Percentiles rank a stretch among this genome's conserved stretches.
phyloP scores from a whole-genome alignment of 2,329 filamentous ascomycete genomes.

The Tolypocladium pustulatum region DNA sequence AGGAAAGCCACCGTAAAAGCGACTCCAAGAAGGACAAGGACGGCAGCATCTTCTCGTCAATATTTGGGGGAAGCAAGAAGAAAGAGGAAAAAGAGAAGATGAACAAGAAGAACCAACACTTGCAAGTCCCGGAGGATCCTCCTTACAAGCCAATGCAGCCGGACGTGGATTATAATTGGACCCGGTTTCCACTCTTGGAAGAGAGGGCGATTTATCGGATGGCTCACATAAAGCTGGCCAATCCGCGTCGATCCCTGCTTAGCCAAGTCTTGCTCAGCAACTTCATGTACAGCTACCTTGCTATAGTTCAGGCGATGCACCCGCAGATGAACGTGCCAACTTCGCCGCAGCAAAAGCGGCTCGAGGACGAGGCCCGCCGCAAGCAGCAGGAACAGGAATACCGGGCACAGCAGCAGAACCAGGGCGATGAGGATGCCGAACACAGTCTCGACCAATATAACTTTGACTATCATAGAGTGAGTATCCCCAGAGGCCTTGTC shows the following conservation, averaged over 20 bases:
- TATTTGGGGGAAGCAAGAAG: slow-evolving; percentile 86
- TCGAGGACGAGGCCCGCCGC: slow-evolving; percentile 43
- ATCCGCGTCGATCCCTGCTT: slow-evolving; percentile 80
- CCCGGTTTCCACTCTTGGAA: slow-evolving; percentile 86
- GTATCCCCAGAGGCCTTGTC: slow-evolving; percentile 6
- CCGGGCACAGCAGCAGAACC: slow-evolving; percentile 33
- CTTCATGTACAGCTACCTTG: slow-evolving; percentile 99
- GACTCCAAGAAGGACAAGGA: slow-evolving; percentile 87
- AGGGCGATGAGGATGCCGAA: slow-evolving; percentile 32
- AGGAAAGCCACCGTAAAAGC: slow-evolving; percentile 64
- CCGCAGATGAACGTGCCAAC: slow-evolving; percentile 87
- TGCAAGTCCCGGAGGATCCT: slow-evolving; percentile 72
- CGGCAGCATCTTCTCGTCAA: slow-evolving; percentile 82
- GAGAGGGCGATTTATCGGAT: slow-evolving; percentile 96
- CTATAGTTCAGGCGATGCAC: slow-evolving; percentile 98
- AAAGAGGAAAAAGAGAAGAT: slow-evolving; percentile 66
- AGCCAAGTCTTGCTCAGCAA: slow-evolving; percentile 96
- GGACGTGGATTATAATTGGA: slow-evolving; percentile 94
- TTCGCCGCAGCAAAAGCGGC: slow-evolving; percentile 60
- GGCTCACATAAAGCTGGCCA: slow-evolving; percentile 98
- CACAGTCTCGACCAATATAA: slow-evolving; percentile 40
- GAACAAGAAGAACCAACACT: slow-evolving; percentile 63
- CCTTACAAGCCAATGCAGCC: slow-evolving; percentile 62
- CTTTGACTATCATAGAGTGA: slow-evolving; percentile 42
- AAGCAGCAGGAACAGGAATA: slow-evolving; percentile 40